phyloP scores from a whole-genome alignment of 176 grass and related monocot species.

The Triticum turgidum region DNA sequence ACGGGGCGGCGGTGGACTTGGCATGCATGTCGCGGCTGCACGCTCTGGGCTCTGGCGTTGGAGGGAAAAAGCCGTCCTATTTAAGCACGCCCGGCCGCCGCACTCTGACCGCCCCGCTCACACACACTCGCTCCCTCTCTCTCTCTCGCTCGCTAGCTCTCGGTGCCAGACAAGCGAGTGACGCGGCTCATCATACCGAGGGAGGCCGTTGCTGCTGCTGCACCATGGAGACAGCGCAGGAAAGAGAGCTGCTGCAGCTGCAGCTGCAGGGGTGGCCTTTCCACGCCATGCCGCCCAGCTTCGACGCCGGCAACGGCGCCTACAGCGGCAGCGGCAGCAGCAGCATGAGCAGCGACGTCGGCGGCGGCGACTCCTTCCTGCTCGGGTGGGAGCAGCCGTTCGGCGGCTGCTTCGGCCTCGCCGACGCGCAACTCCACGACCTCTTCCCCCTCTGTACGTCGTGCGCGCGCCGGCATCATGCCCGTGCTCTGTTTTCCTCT shows the following conservation, averaged over 20 bases:
- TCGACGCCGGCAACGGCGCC: not conserved
- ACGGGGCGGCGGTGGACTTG: conserved; percentile 19
- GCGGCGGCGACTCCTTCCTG: conserved; percentile 21
- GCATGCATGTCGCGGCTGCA: not conserved
- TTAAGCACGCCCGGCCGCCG: conserved; percentile 45
- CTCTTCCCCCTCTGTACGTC: conserved; percentile 64
- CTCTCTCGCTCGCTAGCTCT: not conserved
- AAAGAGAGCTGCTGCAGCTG: conserved; percentile 42
- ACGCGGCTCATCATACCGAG: not conserved
- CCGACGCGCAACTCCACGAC: conserved; percentile 49
- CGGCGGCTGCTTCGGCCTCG: conserved; percentile 33
- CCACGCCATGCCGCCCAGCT: conserved; percentile 25
- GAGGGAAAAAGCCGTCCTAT: conserved; percentile 54
- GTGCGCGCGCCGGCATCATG: not conserved
- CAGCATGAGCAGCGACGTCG: not conserved
- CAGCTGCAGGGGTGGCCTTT: conserved; percentile 50
- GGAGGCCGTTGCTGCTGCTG: no score
- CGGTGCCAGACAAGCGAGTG: not conserved
- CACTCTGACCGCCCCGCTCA: not conserved
- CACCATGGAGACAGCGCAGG: conserved; percentile 41
- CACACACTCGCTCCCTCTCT: not conserved
- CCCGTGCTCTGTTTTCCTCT: not conserved
- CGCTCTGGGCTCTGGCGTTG: conserved; percentile 8
- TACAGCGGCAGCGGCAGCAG: not conserved
- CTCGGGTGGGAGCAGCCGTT: conserved; percentile 58